phyloP scores from a whole-genome alignment of 495 filamentous ascomycete genomes.

The Aspergillus sclerotioniger region DNA sequence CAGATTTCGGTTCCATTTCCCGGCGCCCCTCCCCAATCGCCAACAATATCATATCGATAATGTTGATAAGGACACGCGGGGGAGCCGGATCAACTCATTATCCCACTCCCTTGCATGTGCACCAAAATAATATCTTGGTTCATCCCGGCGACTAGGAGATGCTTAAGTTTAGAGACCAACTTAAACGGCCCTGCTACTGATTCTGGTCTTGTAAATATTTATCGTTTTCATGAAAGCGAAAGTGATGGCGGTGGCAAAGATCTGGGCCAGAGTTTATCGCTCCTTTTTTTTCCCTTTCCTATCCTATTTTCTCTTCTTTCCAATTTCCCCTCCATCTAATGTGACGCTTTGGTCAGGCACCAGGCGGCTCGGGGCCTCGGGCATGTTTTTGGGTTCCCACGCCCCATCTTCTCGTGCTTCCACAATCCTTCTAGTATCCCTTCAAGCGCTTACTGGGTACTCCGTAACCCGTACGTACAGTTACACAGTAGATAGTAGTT shows the following conservation, averaged over 20 bases:
- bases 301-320: neutral
- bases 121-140: slow-evolving; percentile 13
- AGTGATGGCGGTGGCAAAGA: neutral
- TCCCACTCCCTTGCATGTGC: slow-evolving; percentile 24
- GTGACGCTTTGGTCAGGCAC: neutral
- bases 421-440: neutral
- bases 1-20: neutral
- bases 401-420: neutral
- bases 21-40: neutral
- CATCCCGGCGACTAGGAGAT: slow-evolving; percentile 4
- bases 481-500: no score
- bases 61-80: slow-evolving; percentile 20
- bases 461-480: no score
- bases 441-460: neutral
- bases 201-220: neutral
- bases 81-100: slow-evolving; percentile 12
- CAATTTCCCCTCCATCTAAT: neutral
- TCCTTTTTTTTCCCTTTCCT: neutral
- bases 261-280: neutral
- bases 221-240: neutral
- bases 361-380: neutral
- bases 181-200: no score
- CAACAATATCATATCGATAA: slow-evolving; percentile 15
- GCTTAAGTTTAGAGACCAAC: neutral
- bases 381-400: neutral